Evolutionary conservation across 768 basidiomycete genomes (phyloP).

Genomic region (Rhodotorula diobovata): DNA sequence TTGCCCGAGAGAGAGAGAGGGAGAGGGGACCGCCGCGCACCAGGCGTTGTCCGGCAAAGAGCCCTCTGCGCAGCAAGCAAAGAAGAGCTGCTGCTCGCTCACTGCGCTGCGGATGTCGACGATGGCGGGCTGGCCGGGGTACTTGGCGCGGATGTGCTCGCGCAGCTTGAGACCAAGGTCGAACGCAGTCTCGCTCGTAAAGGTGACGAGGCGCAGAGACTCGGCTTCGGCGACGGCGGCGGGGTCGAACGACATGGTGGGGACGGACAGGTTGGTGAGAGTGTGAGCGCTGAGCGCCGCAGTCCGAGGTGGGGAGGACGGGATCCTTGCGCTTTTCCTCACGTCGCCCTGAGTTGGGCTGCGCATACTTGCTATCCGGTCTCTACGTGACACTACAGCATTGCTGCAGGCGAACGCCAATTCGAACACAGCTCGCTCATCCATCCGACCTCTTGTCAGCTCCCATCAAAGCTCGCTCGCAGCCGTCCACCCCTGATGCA

Average conservation of each 20-base stretch:
- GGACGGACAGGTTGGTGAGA: background rate
- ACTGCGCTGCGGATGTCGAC: conserved; percentile 16
- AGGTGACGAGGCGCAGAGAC: conserved; percentile 10
- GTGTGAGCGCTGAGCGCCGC: background rate
- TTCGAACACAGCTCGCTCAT: too few relatives aligned
- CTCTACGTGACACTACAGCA: too few relatives aligned
- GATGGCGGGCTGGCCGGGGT: conserved; percentile 5
- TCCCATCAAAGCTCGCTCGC: too few relatives aligned
- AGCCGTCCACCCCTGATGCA: too few relatives aligned
- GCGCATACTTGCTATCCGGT: too few relatives aligned
- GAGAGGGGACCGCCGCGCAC: background rate
- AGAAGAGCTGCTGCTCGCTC: conserved; percentile 18
- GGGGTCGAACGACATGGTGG: conserved; percentile 9
- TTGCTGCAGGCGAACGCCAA: too few relatives aligned
- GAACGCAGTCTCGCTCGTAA: conserved; percentile 18
- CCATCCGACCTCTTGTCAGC: too few relatives aligned
- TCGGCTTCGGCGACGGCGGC: conserved; percentile 5
- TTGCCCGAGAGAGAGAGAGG: too few relatives aligned
- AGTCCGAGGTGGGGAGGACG: background rate
- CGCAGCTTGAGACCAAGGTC: conserved; percentile 2
- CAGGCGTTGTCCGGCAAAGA: background rate
- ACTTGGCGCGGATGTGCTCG: background rate
- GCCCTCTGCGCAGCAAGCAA: conserved; percentile 14
- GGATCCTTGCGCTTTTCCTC: too few relatives aligned
- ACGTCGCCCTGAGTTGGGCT: too few relatives aligned